Conservation (phyloP, 192 early-diverging fungal species). For the Coemansia sp. region DNA sequence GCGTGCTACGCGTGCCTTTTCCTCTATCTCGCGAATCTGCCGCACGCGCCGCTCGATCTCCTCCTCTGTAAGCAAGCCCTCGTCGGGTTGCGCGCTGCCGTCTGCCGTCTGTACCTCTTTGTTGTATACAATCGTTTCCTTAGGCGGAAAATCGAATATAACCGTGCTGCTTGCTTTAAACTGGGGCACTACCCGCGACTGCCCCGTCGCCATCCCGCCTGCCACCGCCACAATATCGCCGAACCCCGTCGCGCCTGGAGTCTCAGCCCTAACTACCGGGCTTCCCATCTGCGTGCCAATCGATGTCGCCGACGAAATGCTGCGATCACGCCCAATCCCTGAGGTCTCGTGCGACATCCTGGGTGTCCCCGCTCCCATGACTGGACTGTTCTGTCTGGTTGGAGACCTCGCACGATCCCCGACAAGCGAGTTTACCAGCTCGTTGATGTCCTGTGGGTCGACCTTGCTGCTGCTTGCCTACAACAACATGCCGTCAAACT, state of each 20-base stretch:
- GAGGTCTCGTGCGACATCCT: constrained; percentile 23
- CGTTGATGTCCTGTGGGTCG: constrained; percentile 75
- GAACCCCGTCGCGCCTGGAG: background rate
- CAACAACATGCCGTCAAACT: background rate
- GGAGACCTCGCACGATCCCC: constrained; percentile 52
- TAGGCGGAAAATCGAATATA: constrained; percentile 84
- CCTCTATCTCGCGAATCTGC: constrained; percentile 50
- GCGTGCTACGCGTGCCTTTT: constrained; percentile 21
- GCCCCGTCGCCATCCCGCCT: constrained; percentile 1
- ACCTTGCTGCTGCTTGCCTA: constrained; percentile 24
- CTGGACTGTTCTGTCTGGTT: constrained; percentile 11
- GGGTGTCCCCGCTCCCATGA: constrained; percentile 8
- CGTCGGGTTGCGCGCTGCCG: constrained; percentile 27
- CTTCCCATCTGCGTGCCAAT: constrained; percentile 33
- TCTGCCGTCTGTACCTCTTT: constrained; percentile 82
- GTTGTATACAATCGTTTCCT: constrained; percentile 83
- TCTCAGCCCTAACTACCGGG: constrained; percentile 23
- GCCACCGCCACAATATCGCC: constrained; percentile 3
- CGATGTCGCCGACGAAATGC: constrained; percentile 39
- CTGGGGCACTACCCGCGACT: constrained; percentile 50
- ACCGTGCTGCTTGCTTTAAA: constrained; percentile 71
- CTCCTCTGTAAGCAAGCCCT: constrained; percentile 31
- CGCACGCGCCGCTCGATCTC: constrained; percentile 47
- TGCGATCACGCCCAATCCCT: constrained; percentile 27
- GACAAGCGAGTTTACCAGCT: constrained; percentile 80